Evolutionary conservation across 768 basidiomycete genomes (phyloP).

Genomic region (Strobilomyces dryophilus): DNA sequence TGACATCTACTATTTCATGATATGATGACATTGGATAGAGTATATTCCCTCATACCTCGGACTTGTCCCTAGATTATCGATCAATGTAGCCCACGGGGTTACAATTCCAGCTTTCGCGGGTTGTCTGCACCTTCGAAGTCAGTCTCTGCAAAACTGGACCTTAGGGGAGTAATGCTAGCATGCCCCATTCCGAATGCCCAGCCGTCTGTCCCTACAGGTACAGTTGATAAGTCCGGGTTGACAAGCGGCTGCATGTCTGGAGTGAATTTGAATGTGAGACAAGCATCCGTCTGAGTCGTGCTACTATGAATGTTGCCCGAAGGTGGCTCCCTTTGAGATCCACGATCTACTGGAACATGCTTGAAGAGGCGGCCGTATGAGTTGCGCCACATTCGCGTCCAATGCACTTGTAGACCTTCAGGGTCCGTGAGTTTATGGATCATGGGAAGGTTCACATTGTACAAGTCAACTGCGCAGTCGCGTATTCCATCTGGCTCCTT

Average conservation of each 20-base stretch:
- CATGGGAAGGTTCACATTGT: slow-evolving; percentile 86
- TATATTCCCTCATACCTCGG: not conserved
- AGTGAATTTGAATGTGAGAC: slow-evolving; percentile 71
- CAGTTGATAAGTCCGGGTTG: slow-evolving; percentile 46
- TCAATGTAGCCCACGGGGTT: slow-evolving; percentile 37
- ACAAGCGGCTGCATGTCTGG: slow-evolving; percentile 70
- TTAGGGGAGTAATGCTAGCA: slow-evolving; percentile 75
- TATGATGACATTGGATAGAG: slow-evolving; percentile 7
- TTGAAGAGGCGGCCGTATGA: slow-evolving; percentile 81
- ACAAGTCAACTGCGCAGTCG: slow-evolving; percentile 70
- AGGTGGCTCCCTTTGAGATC: slow-evolving; percentile 23
- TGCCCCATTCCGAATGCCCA: slow-evolving; percentile 73
- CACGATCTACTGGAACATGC: slow-evolving; percentile 27
- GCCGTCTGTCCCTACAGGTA: slow-evolving; percentile 79
- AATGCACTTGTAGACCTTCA: slow-evolving; percentile 62
- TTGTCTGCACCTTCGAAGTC: slow-evolving; percentile 1
- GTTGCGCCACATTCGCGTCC: slow-evolving; percentile 86
- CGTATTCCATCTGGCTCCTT: slow-evolving; percentile 54
- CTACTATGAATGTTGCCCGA: slow-evolving; percentile 41
- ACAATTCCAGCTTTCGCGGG: slow-evolving; percentile 22
- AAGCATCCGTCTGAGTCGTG: slow-evolving; percentile 21
- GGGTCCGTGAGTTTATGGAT: slow-evolving; percentile 58
- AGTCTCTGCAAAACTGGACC: slow-evolving; percentile 66
- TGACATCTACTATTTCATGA: slow-evolving; percentile 9
- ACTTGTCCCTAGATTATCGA: not conserved